phyloP scores from a whole-genome alignment of 139 green algal genomes.

The Asterochloris sp. region DNA sequence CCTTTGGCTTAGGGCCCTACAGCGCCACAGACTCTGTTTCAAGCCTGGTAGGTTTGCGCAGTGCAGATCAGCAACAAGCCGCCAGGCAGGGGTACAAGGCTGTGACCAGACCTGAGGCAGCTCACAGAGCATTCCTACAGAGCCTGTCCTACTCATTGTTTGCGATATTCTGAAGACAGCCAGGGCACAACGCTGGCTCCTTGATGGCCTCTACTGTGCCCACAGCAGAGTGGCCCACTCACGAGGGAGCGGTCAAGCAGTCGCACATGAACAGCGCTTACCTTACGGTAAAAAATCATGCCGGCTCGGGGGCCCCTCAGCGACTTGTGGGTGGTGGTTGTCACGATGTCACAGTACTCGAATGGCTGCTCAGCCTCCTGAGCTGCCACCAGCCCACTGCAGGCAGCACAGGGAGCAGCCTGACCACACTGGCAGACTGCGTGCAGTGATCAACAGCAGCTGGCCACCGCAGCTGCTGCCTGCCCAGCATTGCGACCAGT shows the following conservation, averaged over 20 bases:
- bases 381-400: conserved; percentile 70
- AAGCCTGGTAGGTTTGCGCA: too few species aligned
- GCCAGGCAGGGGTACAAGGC: too few species aligned
- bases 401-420: background rate
- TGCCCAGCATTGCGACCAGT: background rate
- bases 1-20: conserved; percentile 65
- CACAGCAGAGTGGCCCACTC: too few species aligned
- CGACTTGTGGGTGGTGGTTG: conserved; percentile 90
- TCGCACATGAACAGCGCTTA: conserved; percentile 9
- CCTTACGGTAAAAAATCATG: conserved; percentile 84
- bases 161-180: too few species aligned
- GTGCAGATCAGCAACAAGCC: too few species aligned
- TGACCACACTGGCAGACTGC: background rate
- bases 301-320: conserved; percentile 76
- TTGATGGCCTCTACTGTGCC: too few species aligned
- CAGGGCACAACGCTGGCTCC: too few species aligned
- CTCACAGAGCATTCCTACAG: background rate
- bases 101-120: background rate
- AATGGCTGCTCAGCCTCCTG: conserved; percentile 65
- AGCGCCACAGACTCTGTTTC: background rate
- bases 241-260: too few species aligned
- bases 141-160: too few species aligned
- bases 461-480: background rate
- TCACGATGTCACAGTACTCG: conserved; percentile 81
- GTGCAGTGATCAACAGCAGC: background rate